These are phyloP conservation scores for Thuidium tamariscinum DNA, from an alignment of 225 moss, liverwort and hornwort genomes.

Conservation along the genomic window DNA sequence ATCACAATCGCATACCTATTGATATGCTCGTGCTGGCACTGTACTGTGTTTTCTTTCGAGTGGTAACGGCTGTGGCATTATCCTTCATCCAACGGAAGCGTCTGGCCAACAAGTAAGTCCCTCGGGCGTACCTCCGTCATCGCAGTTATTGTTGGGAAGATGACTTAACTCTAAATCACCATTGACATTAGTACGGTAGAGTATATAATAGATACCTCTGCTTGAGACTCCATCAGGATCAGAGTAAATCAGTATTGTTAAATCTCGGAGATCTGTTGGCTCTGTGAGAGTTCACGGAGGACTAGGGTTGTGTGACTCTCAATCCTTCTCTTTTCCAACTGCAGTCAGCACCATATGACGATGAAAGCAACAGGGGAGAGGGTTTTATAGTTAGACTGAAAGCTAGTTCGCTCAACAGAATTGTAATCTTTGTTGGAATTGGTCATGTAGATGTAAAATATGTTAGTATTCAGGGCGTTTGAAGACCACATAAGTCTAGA, in stretches of 20 bases:
- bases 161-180: neutral
- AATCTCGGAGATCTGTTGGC: neutral
- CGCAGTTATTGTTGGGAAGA: neutral
- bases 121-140: neutral
- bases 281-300: neutral
- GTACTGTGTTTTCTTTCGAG: slow-evolving; percentile 47
- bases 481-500: neutral
- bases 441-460: neutral
- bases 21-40: slow-evolving; percentile 48
- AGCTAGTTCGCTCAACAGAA: neutral
- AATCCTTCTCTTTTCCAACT: neutral
- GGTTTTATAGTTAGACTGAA: neutral
- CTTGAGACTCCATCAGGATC: neutral
- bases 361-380: neutral
- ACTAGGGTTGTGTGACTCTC: neutral
- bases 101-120: neutral
- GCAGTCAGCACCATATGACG: neutral
- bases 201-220: neutral
- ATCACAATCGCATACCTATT: slow-evolving; percentile 22
- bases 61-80: slow-evolving; percentile 4
- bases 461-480: neutral
- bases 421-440: neutral
- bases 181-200: neutral
- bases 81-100: neutral
- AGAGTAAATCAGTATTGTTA: neutral